Conservation (phyloP, 352 stramenopile species). For the Phytophthora capsici region DNA sequence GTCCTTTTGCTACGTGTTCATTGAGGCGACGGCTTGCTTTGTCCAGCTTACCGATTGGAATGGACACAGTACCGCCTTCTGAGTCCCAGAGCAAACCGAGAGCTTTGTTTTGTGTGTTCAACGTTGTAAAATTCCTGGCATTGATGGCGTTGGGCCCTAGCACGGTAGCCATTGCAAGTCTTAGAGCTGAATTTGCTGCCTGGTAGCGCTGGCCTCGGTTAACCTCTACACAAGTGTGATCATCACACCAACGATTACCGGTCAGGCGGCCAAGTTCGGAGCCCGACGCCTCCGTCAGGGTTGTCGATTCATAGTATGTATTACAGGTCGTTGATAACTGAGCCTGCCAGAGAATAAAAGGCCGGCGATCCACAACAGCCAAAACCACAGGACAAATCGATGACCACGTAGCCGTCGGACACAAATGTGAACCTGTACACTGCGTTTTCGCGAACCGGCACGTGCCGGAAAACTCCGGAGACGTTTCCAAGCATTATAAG, state of each 20-base stretch:
- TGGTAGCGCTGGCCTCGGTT: too few species aligned
- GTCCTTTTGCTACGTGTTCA: too few species aligned
- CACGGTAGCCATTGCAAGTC: too few species aligned
- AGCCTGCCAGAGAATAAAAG: conserved; percentile 22
- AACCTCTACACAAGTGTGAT: conserved; percentile 1
- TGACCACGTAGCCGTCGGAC: conserved; percentile 27
- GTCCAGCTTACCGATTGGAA: too few species aligned
- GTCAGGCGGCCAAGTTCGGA: neutral
- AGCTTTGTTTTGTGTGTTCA: too few species aligned
- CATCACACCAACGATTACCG: conserved; percentile 32
- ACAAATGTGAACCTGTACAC: conserved; percentile 32
- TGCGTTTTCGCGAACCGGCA: conserved; percentile 13
- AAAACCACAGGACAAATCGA: conserved; percentile 22
- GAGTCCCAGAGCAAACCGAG: too few species aligned
- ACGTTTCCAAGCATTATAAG: conserved; percentile 33
- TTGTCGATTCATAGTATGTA: neutral
- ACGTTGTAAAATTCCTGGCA: too few species aligned
- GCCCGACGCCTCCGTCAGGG: too few species aligned
- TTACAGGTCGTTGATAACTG: conserved; percentile 24
- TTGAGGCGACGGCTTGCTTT: too few species aligned
- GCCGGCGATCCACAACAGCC: conserved; percentile 24
- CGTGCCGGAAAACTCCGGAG: conserved; percentile 36
- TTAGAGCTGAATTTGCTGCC: too few species aligned
- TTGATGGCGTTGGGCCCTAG: too few species aligned
- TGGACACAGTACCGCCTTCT: too few species aligned